Evolutionary conservation across 2,329 filamentous ascomycete genomes (phyloP), one percentile per base, ranked within the genome.

Genomic region (Dactylonectria macrodidyma): DNA sequence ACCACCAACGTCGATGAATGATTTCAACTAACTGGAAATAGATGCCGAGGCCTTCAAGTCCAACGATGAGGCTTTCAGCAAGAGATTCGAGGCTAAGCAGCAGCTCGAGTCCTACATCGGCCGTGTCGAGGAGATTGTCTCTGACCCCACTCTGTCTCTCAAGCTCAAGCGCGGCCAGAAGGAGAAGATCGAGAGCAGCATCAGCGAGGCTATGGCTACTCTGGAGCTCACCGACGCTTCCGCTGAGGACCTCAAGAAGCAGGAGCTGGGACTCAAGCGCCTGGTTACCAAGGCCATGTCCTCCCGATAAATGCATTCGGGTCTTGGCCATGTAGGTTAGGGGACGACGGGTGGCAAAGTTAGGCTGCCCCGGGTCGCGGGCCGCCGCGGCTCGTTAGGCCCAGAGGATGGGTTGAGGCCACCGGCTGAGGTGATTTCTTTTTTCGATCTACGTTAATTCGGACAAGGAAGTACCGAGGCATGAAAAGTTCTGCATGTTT

Each of bases 151-250:
- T 52, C 92, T 97, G 86, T 96, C 94, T 73, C 90, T 98, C 81
- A 98, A 97, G 91, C 90, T 99, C 82, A 98, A 98, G 94, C 95
- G 95, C 79, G 95, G 94, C 84, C 95, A 97, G 90, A 97, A 97
- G 93, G 95, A 98, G 87, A 98, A 97, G 93, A 98, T 99, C 76
- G 96, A 99, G 91, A 92, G 93, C 81, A 93, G 95, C 76, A 93
- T 99, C 78, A 95, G 92, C 84, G 96, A 99, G 79, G 96, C 96
- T 78, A 98, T 99, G 96, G 93, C 91, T 73, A 93, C 97, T 86
- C 93, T 99, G 73, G 96, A 99, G 91, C 87, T 99, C 80, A 93
- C 95, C 85, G 97, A 99, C 77, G 93, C 94, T 65, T 86, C 87
- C 71, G 93, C 95, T 70, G 97, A 99, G 78, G 96, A 99, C 82